These are phyloP conservation scores for Fistulinella staudtii DNA, from an alignment of 1,284 basidiomycete genomes.

Conservation along the genomic window DNA sequence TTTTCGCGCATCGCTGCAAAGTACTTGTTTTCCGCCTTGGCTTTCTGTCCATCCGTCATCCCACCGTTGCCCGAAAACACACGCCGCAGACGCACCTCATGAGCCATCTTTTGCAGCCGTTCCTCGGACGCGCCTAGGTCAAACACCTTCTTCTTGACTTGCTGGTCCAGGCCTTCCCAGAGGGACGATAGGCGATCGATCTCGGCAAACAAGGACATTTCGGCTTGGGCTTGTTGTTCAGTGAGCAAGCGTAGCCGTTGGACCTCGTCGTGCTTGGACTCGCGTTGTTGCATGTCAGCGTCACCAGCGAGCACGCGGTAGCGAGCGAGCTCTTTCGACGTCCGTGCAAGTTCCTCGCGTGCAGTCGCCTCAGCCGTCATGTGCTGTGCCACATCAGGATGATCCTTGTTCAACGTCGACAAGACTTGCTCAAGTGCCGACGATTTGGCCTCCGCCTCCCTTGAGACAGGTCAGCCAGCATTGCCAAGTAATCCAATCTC, in stretches of 20 bases:
- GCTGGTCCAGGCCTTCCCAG: conserved; percentile 84
- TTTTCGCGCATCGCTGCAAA: conserved; percentile 89
- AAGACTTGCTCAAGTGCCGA: conserved; percentile 52
- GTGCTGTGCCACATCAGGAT: conserved; percentile 47
- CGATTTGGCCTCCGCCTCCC: conserved; percentile 50
- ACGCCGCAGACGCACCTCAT: conserved; percentile 51
- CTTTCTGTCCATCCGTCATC: conserved; percentile 49
- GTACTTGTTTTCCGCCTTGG: conserved; percentile 94
- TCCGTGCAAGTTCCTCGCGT: conserved; percentile 47
- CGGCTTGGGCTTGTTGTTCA: conserved; percentile 56
- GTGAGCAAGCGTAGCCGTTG: conserved; percentile 53
- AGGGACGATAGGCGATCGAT: conserved; percentile 83
- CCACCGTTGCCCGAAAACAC: not conserved
- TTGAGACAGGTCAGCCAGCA: conserved; percentile 27
- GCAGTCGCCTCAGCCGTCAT: conserved; percentile 52
- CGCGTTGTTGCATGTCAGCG: conserved; percentile 49
- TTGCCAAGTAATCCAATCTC: not conserved
- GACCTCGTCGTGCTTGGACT: conserved; percentile 61
- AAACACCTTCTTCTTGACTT: conserved; percentile 82
- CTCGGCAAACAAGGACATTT: conserved; percentile 80
- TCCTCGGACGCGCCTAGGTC: conserved; percentile 79
- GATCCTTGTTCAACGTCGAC: conserved; percentile 39
- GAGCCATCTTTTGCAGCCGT: conserved; percentile 55
- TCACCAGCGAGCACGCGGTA: conserved; percentile 66
- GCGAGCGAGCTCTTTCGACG: conserved; percentile 47